Base-by-base conservation (phyloP, 352 stramenopile species). In the Albugo candida region DNA sequence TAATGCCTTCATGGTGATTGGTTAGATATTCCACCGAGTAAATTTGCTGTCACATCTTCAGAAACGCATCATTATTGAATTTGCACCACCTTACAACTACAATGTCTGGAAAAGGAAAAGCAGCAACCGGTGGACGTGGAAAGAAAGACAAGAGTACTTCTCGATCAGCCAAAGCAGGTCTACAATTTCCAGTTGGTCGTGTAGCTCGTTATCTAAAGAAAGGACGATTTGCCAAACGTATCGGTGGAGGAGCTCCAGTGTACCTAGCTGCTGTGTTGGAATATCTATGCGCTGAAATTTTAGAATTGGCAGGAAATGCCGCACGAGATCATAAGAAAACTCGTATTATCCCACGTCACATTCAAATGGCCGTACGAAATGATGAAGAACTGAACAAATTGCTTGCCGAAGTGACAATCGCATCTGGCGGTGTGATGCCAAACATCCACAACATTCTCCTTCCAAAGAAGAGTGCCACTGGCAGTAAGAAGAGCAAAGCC, bases 311-410 rank as follows among this genome's bases (percentile, higher is more conserved):
- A 18, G 84, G 83, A 34, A 93, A 96, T 58, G 85, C 85, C 55
- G 88, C 83, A 24, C 68, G 83, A 53, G 79, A 96, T 60, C 92
- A 95, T 79, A 97, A 98, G 79, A 97, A 97, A 81, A 81, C 67
- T 48, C 77, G 91, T 63, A 97, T 97, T 60, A 87, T 97, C 41
- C 92, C 92, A 19, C 83, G 91, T 50, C 92, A 97, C 76, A 95
- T 97, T 50, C 92, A 96, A 70, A 73, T 97, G 48, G 88, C 91
- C 34, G 79, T 97, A 5, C 88, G 65, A 45, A 74, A 74, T 52
- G 86, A 97, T 61, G 88, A 96, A 60, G 88, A 96, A 62, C 61
- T 96, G 50, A 96, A 96, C 70, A 91, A 93, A 56, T 63, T 96
- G 35, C 60, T 97, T 6, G 83, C 83, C 52, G 65, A 72, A 43